phyloP scores from a whole-genome alignment of 164 flowering plant genomes.

The Protea cynaroides region DNA sequence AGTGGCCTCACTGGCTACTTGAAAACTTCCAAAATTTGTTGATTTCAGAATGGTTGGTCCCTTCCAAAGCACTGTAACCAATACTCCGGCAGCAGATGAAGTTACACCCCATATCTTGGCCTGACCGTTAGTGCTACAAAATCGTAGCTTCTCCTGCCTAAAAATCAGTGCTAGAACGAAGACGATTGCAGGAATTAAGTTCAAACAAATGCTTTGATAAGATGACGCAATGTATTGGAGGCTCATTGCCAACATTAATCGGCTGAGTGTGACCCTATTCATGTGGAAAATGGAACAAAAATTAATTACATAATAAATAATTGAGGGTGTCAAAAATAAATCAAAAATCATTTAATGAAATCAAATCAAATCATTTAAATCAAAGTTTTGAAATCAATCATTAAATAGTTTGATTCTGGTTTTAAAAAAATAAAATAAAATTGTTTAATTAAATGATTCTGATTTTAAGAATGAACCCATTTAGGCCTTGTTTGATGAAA shows the following conservation, averaged over 20 bases:
- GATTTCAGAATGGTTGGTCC: conserved; percentile 11
- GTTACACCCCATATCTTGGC: conserved; percentile 18
- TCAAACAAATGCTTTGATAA: conserved; percentile 15
- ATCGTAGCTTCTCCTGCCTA: conserved; percentile 14
- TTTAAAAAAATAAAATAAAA: no score
- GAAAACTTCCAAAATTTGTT: no score
- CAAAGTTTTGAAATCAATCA: no score
- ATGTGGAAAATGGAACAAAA: no score
- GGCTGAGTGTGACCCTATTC: conserved; percentile 14
- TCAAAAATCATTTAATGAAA: no score
- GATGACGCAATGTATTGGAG: conserved; percentile 11
- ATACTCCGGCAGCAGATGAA: conserved; percentile 13
- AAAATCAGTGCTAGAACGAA: conserved; percentile 15
- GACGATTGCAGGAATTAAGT: conserved; percentile 7
- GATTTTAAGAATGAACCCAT: no score
- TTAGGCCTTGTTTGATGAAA: no score
- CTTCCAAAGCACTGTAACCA: conserved; percentile 14
- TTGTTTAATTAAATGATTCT: no score
- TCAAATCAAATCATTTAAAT: no score
- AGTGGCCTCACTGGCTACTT: not conserved
- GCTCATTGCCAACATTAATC: conserved; percentile 9
- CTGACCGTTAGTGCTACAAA: conserved; percentile 17
- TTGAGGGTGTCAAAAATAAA: no score
- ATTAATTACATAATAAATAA: no score
- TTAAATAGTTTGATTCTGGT: no score